These are phyloP conservation scores for Penicillium sp. DNA, from an alignment of 2,329 filamentous ascomycete genomes.

Conservation along the genomic window DNA sequence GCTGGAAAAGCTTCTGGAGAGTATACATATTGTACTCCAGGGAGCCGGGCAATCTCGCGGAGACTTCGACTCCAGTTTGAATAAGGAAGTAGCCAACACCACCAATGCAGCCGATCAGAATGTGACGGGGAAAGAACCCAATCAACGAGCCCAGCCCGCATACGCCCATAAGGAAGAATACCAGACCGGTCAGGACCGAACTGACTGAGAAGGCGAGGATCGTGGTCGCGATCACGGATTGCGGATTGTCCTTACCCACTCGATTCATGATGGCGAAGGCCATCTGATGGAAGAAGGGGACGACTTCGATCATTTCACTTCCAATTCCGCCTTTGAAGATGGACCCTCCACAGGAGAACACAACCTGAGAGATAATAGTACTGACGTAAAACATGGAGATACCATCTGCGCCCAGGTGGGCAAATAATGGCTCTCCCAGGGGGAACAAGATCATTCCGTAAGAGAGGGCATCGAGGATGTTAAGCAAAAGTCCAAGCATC, in stretches of 20 bases:
- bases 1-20: slow-evolving; percentile 67
- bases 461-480: slow-evolving; percentile 89
- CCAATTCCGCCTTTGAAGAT: slow-evolving; percentile 88
- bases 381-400: slow-evolving; percentile 99
- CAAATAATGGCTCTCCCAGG: slow-evolving; percentile 80
- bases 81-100: slow-evolving; percentile 95
- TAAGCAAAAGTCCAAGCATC: slow-evolving; percentile 81
- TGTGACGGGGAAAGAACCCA: slow-evolving; percentile 94
- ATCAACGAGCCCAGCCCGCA: slow-evolving; percentile 89
- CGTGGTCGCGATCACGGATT: slow-evolving; percentile 88
- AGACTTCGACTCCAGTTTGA: slow-evolving; percentile 89
- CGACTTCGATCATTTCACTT: slow-evolving; percentile 97
- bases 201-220: slow-evolving; percentile 89
- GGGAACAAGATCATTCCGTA: slow-evolving; percentile 98
- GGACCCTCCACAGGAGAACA: slow-evolving; percentile 80
- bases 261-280: slow-evolving; percentile 77
- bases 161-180: slow-evolving; percentile 87
- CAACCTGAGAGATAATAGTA: slow-evolving; percentile 88
- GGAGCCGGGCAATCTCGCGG: slow-evolving; percentile 80
- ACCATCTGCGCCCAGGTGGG: slow-evolving; percentile 81
- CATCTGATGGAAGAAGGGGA: slow-evolving; percentile 99
- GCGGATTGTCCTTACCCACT: slow-evolving; percentile 75
- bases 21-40: slow-evolving; percentile 79
- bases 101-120: slow-evolving; percentile 94
- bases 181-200: slow-evolving; percentile 82